These are phyloP conservation scores for Periconia sp. DNA, from an alignment of 2,329 filamentous ascomycete species.

Conservation along the genomic window DNA sequence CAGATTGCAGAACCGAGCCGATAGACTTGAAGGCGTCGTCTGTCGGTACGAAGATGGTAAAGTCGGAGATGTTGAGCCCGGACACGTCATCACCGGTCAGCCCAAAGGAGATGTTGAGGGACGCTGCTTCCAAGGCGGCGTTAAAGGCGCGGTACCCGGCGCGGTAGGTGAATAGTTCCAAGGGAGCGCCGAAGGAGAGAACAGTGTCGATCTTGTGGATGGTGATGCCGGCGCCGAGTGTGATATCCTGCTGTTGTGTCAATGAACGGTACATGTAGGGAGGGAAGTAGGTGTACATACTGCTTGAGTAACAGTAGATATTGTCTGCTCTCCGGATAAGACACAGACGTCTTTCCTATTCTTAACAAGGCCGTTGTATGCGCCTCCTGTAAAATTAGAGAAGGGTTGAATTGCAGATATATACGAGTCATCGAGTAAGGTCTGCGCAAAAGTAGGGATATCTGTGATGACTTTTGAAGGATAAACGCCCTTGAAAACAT, in stretches of 20 bases:
- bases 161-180: constrained; percentile 24
- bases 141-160: constrained; percentile 28
- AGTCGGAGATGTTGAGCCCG: constrained; percentile 48
- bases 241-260: constrained; percentile 37
- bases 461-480: constrained; percentile 39
- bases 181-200: constrained; percentile 44
- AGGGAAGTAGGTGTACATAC: constrained; percentile 39
- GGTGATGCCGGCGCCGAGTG: constrained; percentile 46
- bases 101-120: constrained; percentile 25
- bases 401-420: constrained; percentile 54
- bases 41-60: constrained; percentile 67
- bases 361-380: constrained; percentile 54
- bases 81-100: constrained; percentile 39
- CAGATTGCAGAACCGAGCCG: constrained; percentile 53
- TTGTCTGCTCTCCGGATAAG: constrained; percentile 57
- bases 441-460: constrained; percentile 49
- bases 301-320: constrained; percentile 51
- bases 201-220: constrained; percentile 51
- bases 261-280: background rate
- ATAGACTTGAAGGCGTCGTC: constrained; percentile 63
- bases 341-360: constrained; percentile 47
- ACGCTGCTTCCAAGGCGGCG: constrained; percentile 19
- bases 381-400: constrained; percentile 62
- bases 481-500: constrained; percentile 59
- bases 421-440: constrained; percentile 25